Conservation (phyloP, 108 stramenopile species). For the Hondaea fermentalgiana region DNA sequence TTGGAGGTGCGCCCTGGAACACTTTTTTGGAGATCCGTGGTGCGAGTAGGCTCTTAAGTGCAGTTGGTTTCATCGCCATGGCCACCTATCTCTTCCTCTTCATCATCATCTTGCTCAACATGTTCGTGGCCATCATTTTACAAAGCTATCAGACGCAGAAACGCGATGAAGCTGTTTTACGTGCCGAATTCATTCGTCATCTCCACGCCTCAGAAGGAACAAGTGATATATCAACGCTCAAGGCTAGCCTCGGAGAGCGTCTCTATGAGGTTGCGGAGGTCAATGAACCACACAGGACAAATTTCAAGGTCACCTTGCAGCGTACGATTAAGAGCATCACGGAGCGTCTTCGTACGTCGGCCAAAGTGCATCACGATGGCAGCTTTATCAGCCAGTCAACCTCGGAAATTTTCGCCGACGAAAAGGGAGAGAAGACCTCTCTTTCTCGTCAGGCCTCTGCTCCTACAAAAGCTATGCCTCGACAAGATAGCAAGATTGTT, state of each 20-base stretch:
- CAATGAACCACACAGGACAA: background rate
- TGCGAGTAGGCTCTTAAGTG: background rate
- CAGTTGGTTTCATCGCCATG: background rate
- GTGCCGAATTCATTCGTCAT: background rate
- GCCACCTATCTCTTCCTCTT: background rate
- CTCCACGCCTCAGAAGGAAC: background rate
- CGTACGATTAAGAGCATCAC: background rate
- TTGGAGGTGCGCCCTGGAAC: background rate
- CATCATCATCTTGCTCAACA: background rate
- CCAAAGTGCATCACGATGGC: background rate
- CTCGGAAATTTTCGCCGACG: background rate
- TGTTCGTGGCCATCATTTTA: background rate
- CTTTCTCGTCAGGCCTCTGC: background rate
- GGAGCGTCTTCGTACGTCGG: background rate
- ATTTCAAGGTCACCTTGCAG: background rate
- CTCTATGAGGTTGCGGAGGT: background rate
- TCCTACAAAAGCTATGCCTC: background rate
- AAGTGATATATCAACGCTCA: background rate
- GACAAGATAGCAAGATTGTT: background rate
- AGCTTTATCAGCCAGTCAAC: background rate
- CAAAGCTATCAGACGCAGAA: constrained; percentile 5
- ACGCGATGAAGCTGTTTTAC: background rate
- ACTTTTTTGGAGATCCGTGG: background rate
- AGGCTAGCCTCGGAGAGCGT: background rate
- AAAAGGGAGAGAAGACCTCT: background rate